Conservation (phyloP, 2,329 filamentous ascomycete genomes). For the Chalara sp. region DNA sequence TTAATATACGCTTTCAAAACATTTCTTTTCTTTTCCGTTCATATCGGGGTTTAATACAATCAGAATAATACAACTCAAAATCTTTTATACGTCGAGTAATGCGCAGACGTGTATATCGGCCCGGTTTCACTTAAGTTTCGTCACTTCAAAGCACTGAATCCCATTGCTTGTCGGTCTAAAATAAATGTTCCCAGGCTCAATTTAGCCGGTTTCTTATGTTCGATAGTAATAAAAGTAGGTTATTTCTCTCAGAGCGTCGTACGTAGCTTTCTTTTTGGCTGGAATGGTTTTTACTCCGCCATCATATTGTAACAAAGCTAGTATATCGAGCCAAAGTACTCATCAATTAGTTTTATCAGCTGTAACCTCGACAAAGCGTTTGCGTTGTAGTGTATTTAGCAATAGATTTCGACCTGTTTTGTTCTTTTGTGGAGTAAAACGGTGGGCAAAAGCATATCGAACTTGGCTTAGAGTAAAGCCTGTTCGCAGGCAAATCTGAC, state of each 20-base stretch:
- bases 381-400: too few relatives aligned
- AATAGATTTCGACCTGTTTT: too few relatives aligned
- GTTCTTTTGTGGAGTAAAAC: too few relatives aligned
- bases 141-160: constrained; percentile 5
- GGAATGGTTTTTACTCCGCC: constrained; percentile 8
- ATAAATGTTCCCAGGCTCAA: constrained; percentile 7
- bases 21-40: too few relatives aligned
- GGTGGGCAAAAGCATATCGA: too few relatives aligned
- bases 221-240: constrained; percentile 3
- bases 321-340: constrained; percentile 7
- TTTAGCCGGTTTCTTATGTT: constrained; percentile 1
- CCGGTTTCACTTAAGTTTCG: constrained; percentile 8
- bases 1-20: too few relatives aligned
- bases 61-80: too few relatives aligned
- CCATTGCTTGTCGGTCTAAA: constrained; percentile 8
- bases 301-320: constrained; percentile 7
- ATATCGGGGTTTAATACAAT: too few relatives aligned
- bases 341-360: too few relatives aligned
- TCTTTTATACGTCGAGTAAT: neutral
- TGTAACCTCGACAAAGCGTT: too few relatives aligned
- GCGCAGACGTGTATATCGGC: constrained; percentile 1
- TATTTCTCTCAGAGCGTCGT: constrained; percentile 3
- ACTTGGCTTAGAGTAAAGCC: too few relatives aligned
- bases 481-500: too few relatives aligned
- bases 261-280: constrained; percentile 2